Conservation (phyloP, 768 basidiomycete genomes). For the Porphyrellus cyaneotinctus region DNA sequence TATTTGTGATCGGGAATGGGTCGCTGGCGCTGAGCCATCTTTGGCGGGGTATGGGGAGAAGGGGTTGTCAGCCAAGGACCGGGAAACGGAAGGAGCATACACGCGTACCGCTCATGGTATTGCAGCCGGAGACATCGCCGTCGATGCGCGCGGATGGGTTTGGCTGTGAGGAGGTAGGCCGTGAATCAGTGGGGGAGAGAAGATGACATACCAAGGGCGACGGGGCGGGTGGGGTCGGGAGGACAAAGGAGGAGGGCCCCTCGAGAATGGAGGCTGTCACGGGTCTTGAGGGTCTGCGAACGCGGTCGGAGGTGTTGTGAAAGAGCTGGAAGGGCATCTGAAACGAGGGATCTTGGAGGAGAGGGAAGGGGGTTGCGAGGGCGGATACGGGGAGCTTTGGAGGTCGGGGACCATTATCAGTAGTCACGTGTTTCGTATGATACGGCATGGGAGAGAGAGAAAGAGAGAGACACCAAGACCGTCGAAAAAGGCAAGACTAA, state of each 20-base stretch:
- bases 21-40: slow-evolving; percentile 11
- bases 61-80: slow-evolving; percentile 1
- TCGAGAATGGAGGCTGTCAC: slow-evolving; percentile 45
- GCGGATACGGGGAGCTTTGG: slow-evolving; percentile 10
- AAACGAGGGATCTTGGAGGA: slow-evolving; percentile 21
- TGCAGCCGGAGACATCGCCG: slow-evolving; percentile 9
- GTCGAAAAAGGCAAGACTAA: too few species aligned
- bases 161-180: slow-evolving; percentile 3
- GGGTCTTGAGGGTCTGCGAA: slow-evolving; percentile 33
- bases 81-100: background rate
- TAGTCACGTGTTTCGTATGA: slow-evolving; percentile 23
- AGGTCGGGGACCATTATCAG: slow-evolving; percentile 20
- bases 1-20: slow-evolving; percentile 18
- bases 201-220: slow-evolving; percentile 8
- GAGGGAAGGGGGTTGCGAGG: slow-evolving; percentile 22
- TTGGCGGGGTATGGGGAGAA: slow-evolving; percentile 20
- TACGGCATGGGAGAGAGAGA: background rate
- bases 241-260: slow-evolving; percentile 36
- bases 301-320: slow-evolving; percentile 23
- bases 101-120: slow-evolving; percentile 24
- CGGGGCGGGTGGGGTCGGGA: slow-evolving; percentile 31
- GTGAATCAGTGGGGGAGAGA: background rate
- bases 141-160: slow-evolving; percentile 5
- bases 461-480: background rate
- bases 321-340: slow-evolving; percentile 37